phyloP scores from a whole-genome alignment of 345 rosid species.

The Hypericum androsaemum region DNA sequence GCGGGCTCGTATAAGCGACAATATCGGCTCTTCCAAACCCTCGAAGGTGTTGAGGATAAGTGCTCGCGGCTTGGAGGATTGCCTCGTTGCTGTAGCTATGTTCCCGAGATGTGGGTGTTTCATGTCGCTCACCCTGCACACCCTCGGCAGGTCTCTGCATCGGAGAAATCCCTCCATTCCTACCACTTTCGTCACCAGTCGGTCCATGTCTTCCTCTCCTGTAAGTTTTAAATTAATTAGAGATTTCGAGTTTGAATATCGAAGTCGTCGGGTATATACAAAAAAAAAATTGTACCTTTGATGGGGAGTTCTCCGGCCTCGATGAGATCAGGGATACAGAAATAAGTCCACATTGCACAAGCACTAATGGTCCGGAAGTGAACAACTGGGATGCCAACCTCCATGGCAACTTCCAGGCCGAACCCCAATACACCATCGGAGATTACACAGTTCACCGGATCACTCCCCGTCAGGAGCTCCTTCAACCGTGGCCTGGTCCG shows the following conservation, averaged over 20 bases:
- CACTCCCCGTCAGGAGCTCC: neutral
- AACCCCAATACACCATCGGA: constrained; percentile 31
- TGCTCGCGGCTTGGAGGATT: constrained; percentile 25
- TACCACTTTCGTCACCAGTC: constrained; percentile 21
- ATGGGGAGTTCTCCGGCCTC: constrained; percentile 36
- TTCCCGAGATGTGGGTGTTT: constrained; percentile 9
- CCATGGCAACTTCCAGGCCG: constrained; percentile 20
- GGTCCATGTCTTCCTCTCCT: constrained; percentile 42
- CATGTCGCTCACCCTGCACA: constrained; percentile 24
- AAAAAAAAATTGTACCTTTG: constrained; percentile 17
- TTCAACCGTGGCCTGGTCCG: constrained; percentile 4
- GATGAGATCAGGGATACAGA: constrained; percentile 21
- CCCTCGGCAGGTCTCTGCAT: constrained; percentile 42
- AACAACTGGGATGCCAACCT: constrained; percentile 22
- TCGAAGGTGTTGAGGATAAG: constrained; percentile 59
- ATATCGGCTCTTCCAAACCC: constrained; percentile 43
- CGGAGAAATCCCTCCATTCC: constrained; percentile 40
- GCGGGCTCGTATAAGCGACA: constrained; percentile 30
- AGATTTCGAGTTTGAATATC: neutral
- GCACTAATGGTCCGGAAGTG: constrained; percentile 30
- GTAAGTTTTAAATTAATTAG: neutral
- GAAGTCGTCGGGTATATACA: no score
- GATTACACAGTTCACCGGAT: constrained; percentile 23
- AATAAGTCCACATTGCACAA: constrained; percentile 23
- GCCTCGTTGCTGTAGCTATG: constrained; percentile 17